Base-by-base conservation (phyloP, 371 early-diverging fungal genomes). In the Cokeromyces recurvatus region DNA sequence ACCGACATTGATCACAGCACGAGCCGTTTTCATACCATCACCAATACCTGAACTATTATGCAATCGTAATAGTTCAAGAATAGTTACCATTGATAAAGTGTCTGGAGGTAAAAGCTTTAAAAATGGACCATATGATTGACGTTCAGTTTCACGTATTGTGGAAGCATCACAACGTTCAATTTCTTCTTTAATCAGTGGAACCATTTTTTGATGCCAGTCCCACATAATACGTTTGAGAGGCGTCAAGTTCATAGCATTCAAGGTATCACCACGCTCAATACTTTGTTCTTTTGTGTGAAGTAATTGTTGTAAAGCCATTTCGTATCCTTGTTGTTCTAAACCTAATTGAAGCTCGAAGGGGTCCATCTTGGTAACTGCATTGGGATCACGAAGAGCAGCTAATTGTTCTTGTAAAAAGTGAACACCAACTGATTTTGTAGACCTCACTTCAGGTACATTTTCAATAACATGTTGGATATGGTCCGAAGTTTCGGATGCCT, bases 301-400 rank as follows among this genome's bases (percentile, higher is more conserved):
- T 53, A 90, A 64, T 38, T 74, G 74, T 38, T 87, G 87, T 17
- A 88, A 59, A 2, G 93, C 91, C 2, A 87, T 82, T 17, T 85
- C 81, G 37, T 88, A 83, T 0, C 95, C 85, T 38, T 87, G 85
- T 42, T 86, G 85, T 65, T 97, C 95, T 6, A 97, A 64, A 46
- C 80, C 78, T n/a, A 85, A 46, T 62, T 97, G 95, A 43, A 83
- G 78, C 25, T 89, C 86, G 54, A 84, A 86, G 22, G 79, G 77
- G 24, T 79, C 73, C 43, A 84, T 68, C 21, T 70, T 68, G 2
- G 63, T 35, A 7, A 55, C 56, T 16, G 52, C 50, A n/a, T 59
- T 37, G 2, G 67, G 55, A 43, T 66, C 63, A 14, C 48, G 58
- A 14, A 90, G 64, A 0, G 85, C 76, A 34, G 74, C 60, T 19